Evolutionary conservation across 75 land plant genomes (phyloP), one percentile per base, ranked within the genome.

Genomic region (Pinus taeda): DNA sequence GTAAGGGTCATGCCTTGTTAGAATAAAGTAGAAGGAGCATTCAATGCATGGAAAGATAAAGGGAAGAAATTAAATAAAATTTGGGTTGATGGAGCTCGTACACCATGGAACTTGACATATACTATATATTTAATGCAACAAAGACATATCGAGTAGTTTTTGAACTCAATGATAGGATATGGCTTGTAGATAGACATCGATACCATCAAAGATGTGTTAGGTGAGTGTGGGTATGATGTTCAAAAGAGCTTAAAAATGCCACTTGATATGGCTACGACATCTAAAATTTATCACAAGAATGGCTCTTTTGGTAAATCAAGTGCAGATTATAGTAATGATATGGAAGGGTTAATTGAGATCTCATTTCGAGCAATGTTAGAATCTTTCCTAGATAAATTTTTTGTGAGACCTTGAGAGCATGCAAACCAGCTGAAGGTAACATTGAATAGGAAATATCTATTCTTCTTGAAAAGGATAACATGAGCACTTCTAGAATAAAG

Each of bases 81-180:
- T 15, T n/a, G 17, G 6, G 49, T 18, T 1, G 49, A 45, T 6
- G 6, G 49, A 45, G 6, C 0, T 6, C 8, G 49, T 45, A 45
- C 49, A 45, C 49, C 49, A 45, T 8, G 5, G 49, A 0, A 45
- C 49, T 45, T 45, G 49, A 45, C 49, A 45, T 0, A 45, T 45
- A 5, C 49, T 0, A 4, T 45, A 8, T 6, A 5, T 45, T 45
- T 45, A 45, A 5, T 45, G 49, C 71, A 69, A 39, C 7, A 64
- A 39, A 69, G 49, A 42, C 71, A 69, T 7, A 7, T 69, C 20
- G 53, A 39, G 11, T 49, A 69, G 49, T 69, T 69, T 36, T 45
- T 69, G 11, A 37, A 36, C 39, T 33, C 71, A 69, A 69, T 69
- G 71, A 69, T 69, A 53, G 71, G 71, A 20, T 49, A 69, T 69